Base-by-base conservation (phyloP, 805 yeast species). In the Cyberlindnera euphorbiiphila region DNA sequence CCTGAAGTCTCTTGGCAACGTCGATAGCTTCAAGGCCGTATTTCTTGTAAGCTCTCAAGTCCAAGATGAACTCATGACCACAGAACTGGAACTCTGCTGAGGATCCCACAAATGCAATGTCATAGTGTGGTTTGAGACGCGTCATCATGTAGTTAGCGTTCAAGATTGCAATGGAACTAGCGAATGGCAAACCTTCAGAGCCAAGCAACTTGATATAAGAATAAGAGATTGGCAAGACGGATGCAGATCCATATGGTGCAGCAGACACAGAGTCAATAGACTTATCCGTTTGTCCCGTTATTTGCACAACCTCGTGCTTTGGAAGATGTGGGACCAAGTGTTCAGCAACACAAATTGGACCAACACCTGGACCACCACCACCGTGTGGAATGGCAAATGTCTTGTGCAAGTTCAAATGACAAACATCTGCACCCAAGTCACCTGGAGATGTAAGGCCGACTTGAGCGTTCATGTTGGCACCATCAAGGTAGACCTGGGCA, bases 351-450 rank as follows among this genome's bases (percentile, higher is more conserved):
- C 98, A 87, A 47, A 93, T 93, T 35, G 98, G 98, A 14, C 97
- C 98, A 54, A 88, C 95, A 58, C 98, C 98, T 28, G 98, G 98
- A 29, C 98, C 98, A 60, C 98, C 98, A 59, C 98, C 98, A 57
- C 98, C 98, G 57, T 93, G 98, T 38, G 96, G 94, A 56, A 93
- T 87, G 31, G 97, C 88, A 70, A 93, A 93, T 1, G 98, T 93
- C 68, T 93, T 93, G 71, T 93, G 98, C 59, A 93, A 71, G 62
- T 93, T 93, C 68, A 93, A 74, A 57, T 93, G 98, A 62, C 98
- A 93, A 28, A 93, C 98, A 65, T 93, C 98, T 10, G 98, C 98
- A 36, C 97, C 98, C 51, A 93, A 68, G 57, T 88, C 97, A 41
- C 98, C 98, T 9, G 98, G 98, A 6, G 95, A 85, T 0, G 98